Conservation (phyloP, 1,139 yeast genomes). For the Scheffersomyces segobiensis region DNA sequence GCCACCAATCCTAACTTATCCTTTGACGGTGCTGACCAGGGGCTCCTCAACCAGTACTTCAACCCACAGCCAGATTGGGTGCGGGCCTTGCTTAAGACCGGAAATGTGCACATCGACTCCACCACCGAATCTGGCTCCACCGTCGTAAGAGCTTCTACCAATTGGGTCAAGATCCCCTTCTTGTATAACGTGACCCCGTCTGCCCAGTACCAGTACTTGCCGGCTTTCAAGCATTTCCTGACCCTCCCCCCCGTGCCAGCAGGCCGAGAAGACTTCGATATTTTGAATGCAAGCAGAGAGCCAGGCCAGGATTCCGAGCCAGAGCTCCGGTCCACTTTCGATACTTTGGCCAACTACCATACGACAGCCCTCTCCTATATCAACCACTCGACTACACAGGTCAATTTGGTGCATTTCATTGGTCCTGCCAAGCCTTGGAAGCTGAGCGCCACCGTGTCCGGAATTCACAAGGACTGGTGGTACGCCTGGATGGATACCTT, state of each 20-base stretch:
- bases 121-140: background rate
- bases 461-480: slow-evolving; percentile 46
- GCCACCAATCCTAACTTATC: slow-evolving; percentile 37
- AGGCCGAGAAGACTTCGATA: background rate
- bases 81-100: slow-evolving; percentile 4
- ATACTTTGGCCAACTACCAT: slow-evolving; percentile 21
- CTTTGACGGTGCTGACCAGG: slow-evolving; percentile 97
- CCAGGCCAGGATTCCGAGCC: background rate
- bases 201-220: slow-evolving; percentile 77
- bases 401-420: slow-evolving; percentile 76
- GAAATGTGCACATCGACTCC: background rate
- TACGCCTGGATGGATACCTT: slow-evolving; percentile 38
- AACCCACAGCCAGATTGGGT: slow-evolving; percentile 51
- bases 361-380: slow-evolving; percentile 27
- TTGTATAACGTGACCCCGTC: slow-evolving; percentile 84
- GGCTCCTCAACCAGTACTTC: slow-evolving; percentile 81
- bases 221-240: slow-evolving; percentile 69
- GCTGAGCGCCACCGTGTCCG: slow-evolving; percentile 15
- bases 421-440: slow-evolving; percentile 86
- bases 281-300: slow-evolving; percentile 6
- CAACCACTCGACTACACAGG: slow-evolving; percentile 24
- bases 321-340: slow-evolving; percentile 12
- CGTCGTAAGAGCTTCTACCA: slow-evolving; percentile 13
- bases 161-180: slow-evolving; percentile 78
- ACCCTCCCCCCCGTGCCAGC: slow-evolving; percentile 6